These are phyloP conservation scores for Hypoxylon lienhwacheense DNA, from an alignment of 495 filamentous ascomycete genomes.

Conservation along the genomic window DNA sequence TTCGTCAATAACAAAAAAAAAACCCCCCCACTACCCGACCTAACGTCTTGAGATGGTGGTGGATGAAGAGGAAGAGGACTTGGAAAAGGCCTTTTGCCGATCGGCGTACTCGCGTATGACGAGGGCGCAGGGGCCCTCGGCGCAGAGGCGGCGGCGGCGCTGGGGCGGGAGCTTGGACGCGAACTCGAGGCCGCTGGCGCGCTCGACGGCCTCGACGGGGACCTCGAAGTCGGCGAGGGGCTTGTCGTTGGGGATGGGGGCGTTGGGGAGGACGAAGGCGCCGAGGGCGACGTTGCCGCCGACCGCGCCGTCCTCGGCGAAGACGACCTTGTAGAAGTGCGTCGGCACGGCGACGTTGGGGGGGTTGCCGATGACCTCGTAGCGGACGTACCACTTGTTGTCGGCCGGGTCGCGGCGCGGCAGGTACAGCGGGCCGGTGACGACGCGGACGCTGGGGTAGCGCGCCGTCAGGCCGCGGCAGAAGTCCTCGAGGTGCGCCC, in stretches of 20 bases:
- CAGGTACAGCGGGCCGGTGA: conserved; percentile 92
- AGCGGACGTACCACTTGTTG: conserved; percentile 90
- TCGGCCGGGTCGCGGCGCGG: conserved; percentile 74
- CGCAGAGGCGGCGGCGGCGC: conserved; percentile 78
- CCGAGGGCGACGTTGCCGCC: conserved; percentile 83
- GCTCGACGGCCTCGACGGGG: conserved; percentile 86
- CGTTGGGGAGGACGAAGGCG: conserved; percentile 95
- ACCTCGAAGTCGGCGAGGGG: conserved; percentile 89
- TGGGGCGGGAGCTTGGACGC: conserved; percentile 70
- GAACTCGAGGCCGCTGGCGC: conserved; percentile 90
- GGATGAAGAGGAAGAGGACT: conserved; percentile 19
- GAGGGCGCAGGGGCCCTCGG: conserved; percentile 78
- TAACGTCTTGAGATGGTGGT: conserved; percentile 22
- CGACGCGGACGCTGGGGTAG: conserved; percentile 88
- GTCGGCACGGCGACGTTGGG: conserved; percentile 96
- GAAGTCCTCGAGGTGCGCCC: conserved; percentile 98
- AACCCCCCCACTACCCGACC: not conserved
- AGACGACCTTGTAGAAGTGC: conserved; percentile 98
- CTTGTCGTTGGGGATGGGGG: conserved; percentile 82
- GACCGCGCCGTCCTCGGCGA: conserved; percentile 77
- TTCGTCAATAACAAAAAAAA: too few relatives aligned
- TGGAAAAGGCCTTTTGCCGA: conserved; percentile 60
- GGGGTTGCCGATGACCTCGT: conserved; percentile 95
- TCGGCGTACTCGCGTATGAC: conserved; percentile 77
- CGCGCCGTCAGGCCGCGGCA: conserved; percentile 74